phyloP scores from a whole-genome alignment of 2,329 filamentous ascomycete genomes.

The Shiraia bambusicola region DNA sequence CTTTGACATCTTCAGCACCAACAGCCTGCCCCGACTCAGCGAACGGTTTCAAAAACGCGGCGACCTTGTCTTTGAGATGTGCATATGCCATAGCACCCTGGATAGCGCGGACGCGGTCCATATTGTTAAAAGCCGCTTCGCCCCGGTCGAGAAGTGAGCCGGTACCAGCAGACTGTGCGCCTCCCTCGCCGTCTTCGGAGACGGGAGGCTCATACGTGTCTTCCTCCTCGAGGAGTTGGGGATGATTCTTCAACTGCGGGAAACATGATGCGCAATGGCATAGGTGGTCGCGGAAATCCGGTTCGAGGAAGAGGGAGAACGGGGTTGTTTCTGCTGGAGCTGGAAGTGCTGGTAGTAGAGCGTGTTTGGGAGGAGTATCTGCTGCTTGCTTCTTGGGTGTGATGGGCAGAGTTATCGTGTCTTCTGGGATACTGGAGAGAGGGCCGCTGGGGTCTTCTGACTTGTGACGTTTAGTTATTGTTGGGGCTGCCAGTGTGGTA shows the following conservation, averaged over 20 bases:
- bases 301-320: conserved; percentile 81
- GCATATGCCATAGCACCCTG: conserved; percentile 98
- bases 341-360: conserved; percentile 59
- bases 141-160: conserved; percentile 86
- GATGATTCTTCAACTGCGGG: conserved; percentile 67
- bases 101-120: conserved; percentile 90
- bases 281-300: conserved; percentile 76
- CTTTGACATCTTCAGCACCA: conserved; percentile 92
- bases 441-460: conserved; percentile 33
- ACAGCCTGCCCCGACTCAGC: conserved; percentile 87
- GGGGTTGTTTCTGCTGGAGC: conserved; percentile 52
- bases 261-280: conserved; percentile 86
- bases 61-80: conserved; percentile 92
- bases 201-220: conserved; percentile 90
- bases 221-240: conserved; percentile 89
- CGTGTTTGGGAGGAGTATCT: conserved; percentile 59
- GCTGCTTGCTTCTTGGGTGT: conserved; percentile 29
- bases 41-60: conserved; percentile 89
- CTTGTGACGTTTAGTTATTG: conserved; percentile 38
- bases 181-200: conserved; percentile 60
- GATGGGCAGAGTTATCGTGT: conserved; percentile 24
- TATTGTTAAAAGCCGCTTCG: conserved; percentile 85
- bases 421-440: conserved; percentile 41
- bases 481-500: conserved; percentile 18
- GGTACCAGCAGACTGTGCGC: conserved; percentile 63